Percentiles rank a stretch among this genome's conserved stretches.
Conservation (phyloP, 805 yeast genomes). For the Yarrowia keelungensis region DNA sequence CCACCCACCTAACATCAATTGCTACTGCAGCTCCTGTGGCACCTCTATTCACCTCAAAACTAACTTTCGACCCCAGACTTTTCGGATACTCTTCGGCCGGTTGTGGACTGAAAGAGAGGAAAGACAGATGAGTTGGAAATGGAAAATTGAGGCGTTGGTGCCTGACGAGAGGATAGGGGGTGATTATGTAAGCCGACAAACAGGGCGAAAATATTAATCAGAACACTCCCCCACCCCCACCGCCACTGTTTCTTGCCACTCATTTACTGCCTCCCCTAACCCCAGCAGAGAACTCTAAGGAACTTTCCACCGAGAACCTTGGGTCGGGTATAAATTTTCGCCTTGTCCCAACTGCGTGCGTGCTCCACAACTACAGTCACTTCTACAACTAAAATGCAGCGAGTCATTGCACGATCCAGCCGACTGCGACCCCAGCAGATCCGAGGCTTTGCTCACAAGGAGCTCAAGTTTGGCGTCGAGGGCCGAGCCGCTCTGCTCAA, state of each 20-base stretch:
- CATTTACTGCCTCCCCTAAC: conserved; percentile 4
- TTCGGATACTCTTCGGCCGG: conserved; percentile 36
- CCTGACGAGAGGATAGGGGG: too few relatives aligned
- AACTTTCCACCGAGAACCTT: conserved; percentile 31
- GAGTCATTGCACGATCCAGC: conserved; percentile 43
- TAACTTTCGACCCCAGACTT: conserved; percentile 33
- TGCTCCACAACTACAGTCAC: too few relatives aligned
- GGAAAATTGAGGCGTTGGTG: neutral
- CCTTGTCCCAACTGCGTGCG: conserved; percentile 12
- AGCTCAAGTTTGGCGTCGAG: conserved; percentile 94
- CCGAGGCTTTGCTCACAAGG: conserved; percentile 70
- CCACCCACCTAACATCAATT: neutral
- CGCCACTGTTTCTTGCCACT: neutral
- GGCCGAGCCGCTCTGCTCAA: conserved; percentile 92
- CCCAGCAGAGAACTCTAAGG: conserved; percentile 39
- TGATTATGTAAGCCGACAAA: too few relatives aligned
- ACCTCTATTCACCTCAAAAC: neutral
- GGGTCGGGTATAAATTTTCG: conserved; percentile 22
- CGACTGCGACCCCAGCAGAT: conserved; percentile 45
- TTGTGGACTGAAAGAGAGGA: too few relatives aligned
- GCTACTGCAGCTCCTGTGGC: neutral
- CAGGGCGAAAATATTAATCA: too few relatives aligned
- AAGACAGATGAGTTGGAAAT: neutral
- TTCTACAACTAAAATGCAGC: conserved; percentile 42
- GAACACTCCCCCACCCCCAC: too few relatives aligned